Percentiles rank a stretch among this genome's conserved stretches.
Evolutionary conservation across 257 asterid genomes (phyloP).

Genomic region (Striga asiatica): DNA sequence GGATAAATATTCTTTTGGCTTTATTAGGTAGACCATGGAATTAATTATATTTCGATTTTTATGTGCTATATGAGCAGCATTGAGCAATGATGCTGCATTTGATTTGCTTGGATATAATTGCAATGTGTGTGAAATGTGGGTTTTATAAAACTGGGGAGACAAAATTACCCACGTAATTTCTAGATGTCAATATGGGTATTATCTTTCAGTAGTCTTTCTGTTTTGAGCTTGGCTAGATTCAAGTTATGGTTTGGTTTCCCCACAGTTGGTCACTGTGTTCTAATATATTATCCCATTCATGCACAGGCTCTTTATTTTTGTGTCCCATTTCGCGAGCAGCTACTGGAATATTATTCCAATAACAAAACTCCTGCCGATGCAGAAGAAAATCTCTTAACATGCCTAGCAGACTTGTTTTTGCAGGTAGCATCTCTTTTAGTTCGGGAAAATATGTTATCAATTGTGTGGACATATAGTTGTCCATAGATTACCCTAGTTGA

Average conservation of each 20-base stretch:
- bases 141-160: not conserved
- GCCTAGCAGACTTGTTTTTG: constrained; percentile 80
- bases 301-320: constrained; percentile 92
- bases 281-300: not conserved
- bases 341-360: constrained; percentile 68
- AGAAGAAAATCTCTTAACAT: constrained; percentile 82
- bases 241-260: not conserved
- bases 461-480: constrained; percentile 2
- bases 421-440: constrained; percentile 36
- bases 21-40: too few species aligned
- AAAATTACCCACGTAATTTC: not conserved
- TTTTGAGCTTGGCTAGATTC: not conserved
- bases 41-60: not conserved
- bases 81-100: not conserved
- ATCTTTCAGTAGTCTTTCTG: not conserved
- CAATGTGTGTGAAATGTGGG: not conserved
- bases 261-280: not conserved
- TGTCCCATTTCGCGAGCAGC: constrained; percentile 87
- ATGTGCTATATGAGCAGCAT: not conserved
- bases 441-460: constrained; percentile 2
- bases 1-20: too few species aligned
- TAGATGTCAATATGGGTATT: not conserved
- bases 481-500: constrained; percentile 10
- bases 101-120: not conserved
- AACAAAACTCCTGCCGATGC: constrained; percentile 62